These are phyloP conservation scores for Lipomyces sp. DNA, from an alignment of 805 yeast genomes.

Conservation along the genomic window DNA sequence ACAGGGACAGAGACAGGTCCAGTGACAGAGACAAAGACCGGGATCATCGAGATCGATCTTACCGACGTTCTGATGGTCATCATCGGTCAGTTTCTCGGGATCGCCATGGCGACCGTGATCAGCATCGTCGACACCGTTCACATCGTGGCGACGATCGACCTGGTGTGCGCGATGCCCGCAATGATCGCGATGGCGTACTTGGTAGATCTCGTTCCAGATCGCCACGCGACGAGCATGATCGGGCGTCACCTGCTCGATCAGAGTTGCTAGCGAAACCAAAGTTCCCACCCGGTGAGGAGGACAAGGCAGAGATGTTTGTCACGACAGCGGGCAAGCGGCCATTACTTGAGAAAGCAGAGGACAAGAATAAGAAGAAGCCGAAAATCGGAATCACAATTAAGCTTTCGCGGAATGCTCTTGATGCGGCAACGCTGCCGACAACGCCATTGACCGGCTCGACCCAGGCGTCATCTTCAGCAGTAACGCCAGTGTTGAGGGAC, in stretches of 20 bases:
- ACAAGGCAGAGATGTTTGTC: neutral
- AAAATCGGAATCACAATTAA: neutral
- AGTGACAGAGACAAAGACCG: conserved; percentile 12
- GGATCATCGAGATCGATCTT: neutral
- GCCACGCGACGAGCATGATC: conserved; percentile 1
- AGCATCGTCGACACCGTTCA: neutral
- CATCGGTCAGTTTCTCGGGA: neutral
- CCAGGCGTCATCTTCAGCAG: neutral
- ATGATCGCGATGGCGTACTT: neutral
- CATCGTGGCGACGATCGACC: neutral
- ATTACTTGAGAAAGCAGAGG: neutral
- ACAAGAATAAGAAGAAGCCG: conserved; percentile 1
- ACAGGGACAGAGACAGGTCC: conserved; percentile 1
- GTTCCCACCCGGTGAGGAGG: neutral
- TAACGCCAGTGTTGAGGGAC: neutral
- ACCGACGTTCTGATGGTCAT: neutral
- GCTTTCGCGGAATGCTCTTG: neutral
- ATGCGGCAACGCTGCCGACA: neutral
- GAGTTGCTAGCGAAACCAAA: neutral
- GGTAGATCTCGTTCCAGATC: neutral
- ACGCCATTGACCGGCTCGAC: neutral
- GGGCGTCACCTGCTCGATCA: neutral
- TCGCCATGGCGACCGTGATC: conserved; percentile 8
- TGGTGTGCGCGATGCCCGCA: neutral
- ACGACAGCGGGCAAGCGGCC: neutral